Evolutionary conservation across 495 filamentous ascomycete genomes (phyloP).

Genomic region (Cladorrhinum samala): DNA sequence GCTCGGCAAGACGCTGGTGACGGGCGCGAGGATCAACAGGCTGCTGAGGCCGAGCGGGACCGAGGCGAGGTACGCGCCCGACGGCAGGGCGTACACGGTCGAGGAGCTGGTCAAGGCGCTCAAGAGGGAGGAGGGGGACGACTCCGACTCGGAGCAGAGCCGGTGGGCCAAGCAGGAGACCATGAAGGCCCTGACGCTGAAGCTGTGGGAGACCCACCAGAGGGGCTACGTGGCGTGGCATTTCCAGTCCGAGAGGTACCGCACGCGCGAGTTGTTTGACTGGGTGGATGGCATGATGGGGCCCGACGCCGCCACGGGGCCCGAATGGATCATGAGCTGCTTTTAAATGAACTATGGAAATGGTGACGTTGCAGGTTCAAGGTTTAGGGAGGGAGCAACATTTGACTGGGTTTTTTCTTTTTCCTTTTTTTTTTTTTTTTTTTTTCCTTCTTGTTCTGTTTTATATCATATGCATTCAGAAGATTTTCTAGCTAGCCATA

Average conservation of each 20-base stretch:
- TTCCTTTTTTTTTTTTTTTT: too few species aligned
- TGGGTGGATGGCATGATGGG: conserved; percentile 10
- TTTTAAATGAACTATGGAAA: too few species aligned
- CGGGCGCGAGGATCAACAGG: conserved; percentile 7
- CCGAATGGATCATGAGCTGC: background rate
- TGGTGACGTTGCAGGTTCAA: too few species aligned
- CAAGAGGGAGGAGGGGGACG: background rate
- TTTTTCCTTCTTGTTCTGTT: too few species aligned
- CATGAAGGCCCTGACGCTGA: conserved; percentile 12
- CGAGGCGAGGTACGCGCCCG: background rate
- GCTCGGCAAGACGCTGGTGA: background rate
- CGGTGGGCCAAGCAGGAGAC: background rate
- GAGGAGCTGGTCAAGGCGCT: conserved; percentile 3
- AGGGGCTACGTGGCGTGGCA: conserved; percentile 9
- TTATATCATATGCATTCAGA: too few species aligned
- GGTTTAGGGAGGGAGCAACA: too few species aligned
- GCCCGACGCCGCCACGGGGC: background rate
- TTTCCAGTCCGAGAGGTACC: conserved; percentile 6
- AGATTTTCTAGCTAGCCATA: too few species aligned
- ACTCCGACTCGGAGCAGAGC: too few species aligned
- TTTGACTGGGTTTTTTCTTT: too few species aligned
- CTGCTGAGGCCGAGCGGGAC: background rate
- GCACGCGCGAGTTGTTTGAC: conserved; percentile 11
- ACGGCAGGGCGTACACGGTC: conserved; percentile 2
- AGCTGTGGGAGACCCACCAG: conserved; percentile 12